Conservation (phyloP, 2,329 filamentous ascomycete species). For the Pseudofabraea citricarpa region DNA sequence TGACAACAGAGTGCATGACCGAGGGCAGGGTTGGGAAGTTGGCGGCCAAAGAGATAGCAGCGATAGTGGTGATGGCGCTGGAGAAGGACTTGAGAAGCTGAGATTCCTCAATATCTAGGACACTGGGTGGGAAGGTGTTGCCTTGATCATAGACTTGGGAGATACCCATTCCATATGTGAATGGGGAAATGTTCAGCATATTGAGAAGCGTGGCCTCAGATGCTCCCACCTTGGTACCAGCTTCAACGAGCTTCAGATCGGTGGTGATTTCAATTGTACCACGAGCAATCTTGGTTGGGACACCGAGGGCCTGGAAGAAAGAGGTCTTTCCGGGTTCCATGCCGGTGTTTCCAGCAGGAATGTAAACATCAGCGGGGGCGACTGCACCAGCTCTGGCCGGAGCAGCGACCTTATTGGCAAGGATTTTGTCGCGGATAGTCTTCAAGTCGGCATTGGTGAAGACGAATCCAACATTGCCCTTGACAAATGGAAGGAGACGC, state of each 20-base stretch:
- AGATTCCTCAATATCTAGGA: slow-evolving; percentile 91
- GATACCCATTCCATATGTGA: slow-evolving; percentile 98
- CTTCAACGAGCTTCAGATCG: slow-evolving; percentile 96
- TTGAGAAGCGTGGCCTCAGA: slow-evolving; percentile 98
- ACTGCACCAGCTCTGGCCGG: slow-evolving; percentile 97
- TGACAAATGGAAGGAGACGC: slow-evolving; percentile 91
- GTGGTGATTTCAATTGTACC: slow-evolving; percentile 99
- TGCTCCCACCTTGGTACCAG: slow-evolving; percentile 89
- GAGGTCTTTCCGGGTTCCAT: slow-evolving; percentile 99
- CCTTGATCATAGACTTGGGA: slow-evolving; percentile 96
- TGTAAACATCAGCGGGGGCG: slow-evolving; percentile 86
- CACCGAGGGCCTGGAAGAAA: slow-evolving; percentile 99
- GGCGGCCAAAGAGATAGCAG: slow-evolving; percentile 83
- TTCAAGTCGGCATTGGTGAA: slow-evolving; percentile 99
- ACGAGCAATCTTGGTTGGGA: slow-evolving; percentile 99
- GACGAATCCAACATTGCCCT: slow-evolving; percentile 98
- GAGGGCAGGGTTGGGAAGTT: slow-evolving; percentile 97
- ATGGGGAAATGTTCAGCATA: slow-evolving; percentile 99
- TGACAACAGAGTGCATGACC: slow-evolving; percentile 93
- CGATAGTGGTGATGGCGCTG: slow-evolving; percentile 79
- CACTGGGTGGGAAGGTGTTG: slow-evolving; percentile 79
- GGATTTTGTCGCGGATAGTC: slow-evolving; percentile 86
- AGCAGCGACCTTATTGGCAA: slow-evolving; percentile 94
- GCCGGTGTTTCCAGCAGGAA: slow-evolving; percentile 98
- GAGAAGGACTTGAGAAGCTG: slow-evolving; percentile 85